Evolutionary conservation across 2,329 filamentous ascomycete genomes (phyloP).

Genomic region (Thielaviopsis ethacetica): DNA sequence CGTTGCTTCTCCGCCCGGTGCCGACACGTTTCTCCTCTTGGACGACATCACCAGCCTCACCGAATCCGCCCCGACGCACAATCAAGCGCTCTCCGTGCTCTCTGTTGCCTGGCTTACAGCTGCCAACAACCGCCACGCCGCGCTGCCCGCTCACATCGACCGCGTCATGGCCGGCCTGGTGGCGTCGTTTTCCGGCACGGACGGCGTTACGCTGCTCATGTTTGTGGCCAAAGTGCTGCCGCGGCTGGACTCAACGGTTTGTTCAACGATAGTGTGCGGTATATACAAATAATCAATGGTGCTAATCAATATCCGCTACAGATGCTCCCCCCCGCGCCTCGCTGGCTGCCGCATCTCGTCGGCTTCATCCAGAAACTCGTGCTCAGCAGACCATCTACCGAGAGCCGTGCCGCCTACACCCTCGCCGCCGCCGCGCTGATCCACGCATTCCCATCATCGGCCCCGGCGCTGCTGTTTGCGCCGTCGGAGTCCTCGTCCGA

Average conservation of each 20-base stretch:
- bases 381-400: slow-evolving; percentile 35
- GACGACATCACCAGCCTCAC: slow-evolving; percentile 38
- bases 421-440: slow-evolving; percentile 41
- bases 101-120: slow-evolving; percentile 39
- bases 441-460: slow-evolving; percentile 32
- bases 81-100: slow-evolving; percentile 38
- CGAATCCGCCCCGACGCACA: slow-evolving; percentile 37
- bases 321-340: slow-evolving; percentile 31
- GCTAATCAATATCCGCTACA: slow-evolving; percentile 17
- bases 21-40: slow-evolving; percentile 29
- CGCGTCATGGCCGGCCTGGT: slow-evolving; percentile 30
- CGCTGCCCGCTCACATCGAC: slow-evolving; percentile 28
- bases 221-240: slow-evolving; percentile 39
- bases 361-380: slow-evolving; percentile 35
- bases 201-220: slow-evolving; percentile 40
- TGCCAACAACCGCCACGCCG: slow-evolving; percentile 16
- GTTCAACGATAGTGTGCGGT: slow-evolving; percentile 12
- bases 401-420: slow-evolving; percentile 41
- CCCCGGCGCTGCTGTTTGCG: slow-evolving; percentile 35
- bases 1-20: slow-evolving; percentile 34
- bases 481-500: slow-evolving; percentile 20
- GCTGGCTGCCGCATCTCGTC: slow-evolving; percentile 35
- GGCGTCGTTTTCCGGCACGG: slow-evolving; percentile 39
- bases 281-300: not conserved
- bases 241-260: slow-evolving; percentile 31